Conservation (phyloP, 139 green algal genomes). For the Spirogloea muscicola region DNA sequence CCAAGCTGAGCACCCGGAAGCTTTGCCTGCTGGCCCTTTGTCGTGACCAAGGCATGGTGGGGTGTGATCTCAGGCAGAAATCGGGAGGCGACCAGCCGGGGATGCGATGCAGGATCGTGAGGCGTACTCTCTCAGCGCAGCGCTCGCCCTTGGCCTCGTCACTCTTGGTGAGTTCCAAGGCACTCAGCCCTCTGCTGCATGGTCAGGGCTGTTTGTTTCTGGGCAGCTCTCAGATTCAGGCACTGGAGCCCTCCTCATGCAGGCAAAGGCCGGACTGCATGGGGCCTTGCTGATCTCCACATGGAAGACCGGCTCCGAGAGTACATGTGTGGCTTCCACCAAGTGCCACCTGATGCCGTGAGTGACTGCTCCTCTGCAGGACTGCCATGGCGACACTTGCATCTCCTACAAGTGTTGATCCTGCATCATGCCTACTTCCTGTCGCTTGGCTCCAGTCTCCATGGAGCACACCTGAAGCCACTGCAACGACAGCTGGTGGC, state of each 20-base stretch:
- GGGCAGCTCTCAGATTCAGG: not conserved
- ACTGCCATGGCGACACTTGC: no score
- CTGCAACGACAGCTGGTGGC: no score
- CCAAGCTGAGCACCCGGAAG: no score
- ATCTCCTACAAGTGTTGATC: no score
- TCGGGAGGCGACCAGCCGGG: conserved; percentile 60
- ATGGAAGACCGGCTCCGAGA: conserved; percentile 70
- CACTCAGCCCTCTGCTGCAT: not conserved
- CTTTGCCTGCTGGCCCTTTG: no score
- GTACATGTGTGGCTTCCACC: conserved; percentile 56
- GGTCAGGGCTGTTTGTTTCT: not conserved
- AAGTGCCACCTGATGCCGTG: no score
- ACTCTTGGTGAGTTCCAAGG: conserved; percentile 64
- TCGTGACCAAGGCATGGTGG: no score
- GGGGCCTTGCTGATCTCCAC: conserved; percentile 71
- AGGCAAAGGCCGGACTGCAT: conserved; percentile 53
- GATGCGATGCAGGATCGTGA: conserved; percentile 74
- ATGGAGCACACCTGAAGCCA: no score
- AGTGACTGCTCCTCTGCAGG: no score
- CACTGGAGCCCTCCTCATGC: not conserved
- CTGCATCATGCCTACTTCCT: no score
- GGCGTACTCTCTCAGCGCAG: conserved; percentile 82
- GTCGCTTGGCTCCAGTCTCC: no score
- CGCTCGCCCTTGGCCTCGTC: conserved; percentile 84
- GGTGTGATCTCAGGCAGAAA: conserved; percentile 70